phyloP scores from a whole-genome alignment of 1,284 basidiomycete species.

The Mrakiaceae sp. region DNA sequence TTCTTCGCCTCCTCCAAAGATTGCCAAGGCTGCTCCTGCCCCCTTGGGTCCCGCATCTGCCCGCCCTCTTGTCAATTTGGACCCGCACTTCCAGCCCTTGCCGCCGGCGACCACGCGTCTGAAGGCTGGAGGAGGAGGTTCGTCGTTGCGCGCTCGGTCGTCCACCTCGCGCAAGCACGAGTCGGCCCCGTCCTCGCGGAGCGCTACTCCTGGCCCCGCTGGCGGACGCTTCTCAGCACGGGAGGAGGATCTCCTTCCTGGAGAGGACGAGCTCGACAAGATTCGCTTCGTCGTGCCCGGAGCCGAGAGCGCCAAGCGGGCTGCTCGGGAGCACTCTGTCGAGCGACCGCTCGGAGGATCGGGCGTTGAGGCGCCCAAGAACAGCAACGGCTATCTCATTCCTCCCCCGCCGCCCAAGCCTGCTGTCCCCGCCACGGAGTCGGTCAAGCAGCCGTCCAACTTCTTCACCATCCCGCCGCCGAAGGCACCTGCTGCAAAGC shows the following conservation, averaged over 20 bases:
- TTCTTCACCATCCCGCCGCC: constrained; percentile 23
- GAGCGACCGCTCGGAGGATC: background rate
- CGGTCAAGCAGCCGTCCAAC: constrained; percentile 1
- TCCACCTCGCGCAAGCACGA: constrained; percentile 28
- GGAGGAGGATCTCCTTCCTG: constrained; percentile 33
- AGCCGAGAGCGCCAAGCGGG: background rate
- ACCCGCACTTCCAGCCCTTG: constrained; percentile 2
- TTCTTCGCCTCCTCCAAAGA: background rate
- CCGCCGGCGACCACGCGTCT: constrained; percentile 11
- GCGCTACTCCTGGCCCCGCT: constrained; percentile 21
- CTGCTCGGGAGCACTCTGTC: background rate
- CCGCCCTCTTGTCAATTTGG: background rate
- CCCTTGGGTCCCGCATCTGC: background rate
- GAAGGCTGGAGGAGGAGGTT: constrained; percentile 20
- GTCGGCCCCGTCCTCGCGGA: constrained; percentile 26
- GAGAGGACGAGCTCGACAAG: constrained; percentile 25
- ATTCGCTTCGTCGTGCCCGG: constrained; percentile 12
- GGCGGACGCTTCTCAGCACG: constrained; percentile 31
- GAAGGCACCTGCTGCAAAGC: constrained; percentile 22
- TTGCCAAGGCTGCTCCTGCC: background rate
- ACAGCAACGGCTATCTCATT: background rate
- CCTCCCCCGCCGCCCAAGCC: background rate
- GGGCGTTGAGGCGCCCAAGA: background rate
- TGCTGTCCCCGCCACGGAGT: constrained; percentile 4
- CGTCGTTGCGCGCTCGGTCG: constrained; percentile 28